Base-by-base conservation (phyloP, 176 grass and related monocot species). In the Avena sativa region DNA sequence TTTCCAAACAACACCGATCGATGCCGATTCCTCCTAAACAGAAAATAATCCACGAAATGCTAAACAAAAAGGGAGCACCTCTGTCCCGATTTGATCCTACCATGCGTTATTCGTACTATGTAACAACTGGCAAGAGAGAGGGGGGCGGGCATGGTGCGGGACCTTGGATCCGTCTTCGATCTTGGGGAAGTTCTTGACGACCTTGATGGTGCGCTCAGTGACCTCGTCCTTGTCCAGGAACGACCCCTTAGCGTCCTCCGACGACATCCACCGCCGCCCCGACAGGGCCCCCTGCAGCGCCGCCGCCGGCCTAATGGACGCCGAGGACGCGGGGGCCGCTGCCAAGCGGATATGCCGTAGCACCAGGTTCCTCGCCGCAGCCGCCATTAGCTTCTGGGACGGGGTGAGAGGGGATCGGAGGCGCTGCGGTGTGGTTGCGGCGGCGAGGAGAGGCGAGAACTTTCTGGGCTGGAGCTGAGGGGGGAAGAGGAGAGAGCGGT, bases 181-280 rank as follows among this genome's bases (percentile, higher is more conserved):
- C 90, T 91, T 91, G 78, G 76, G 71, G 71, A 91, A 91, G 71
- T 85, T 48, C 78, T 43, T 90, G 81, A 93, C 88, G 81, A 90
- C 85, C 80, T 84, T 90, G 77, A 93, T 72, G 88, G 87, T 74
- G 85, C 91, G 88, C 30, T 93, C 91, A 11, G 53, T 56, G 71
- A 93, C 91, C 81, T 93, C 88, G 36, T 64, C 50, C 78, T 90
- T 93, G 85, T 88, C 85, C 7, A 93, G 77, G 88, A 93, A 93
- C 20, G 91, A 87, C 13, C 91, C 91, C 71, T 93, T 90, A 23
- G 78, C 38, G 26, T 93, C 88, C 78, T 88, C 82, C 32, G 86
- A 88, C 25, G 86, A 91, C 86, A 91, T 85, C 86, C 82, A 82
- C 9, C 86, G 86, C 78, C 78, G 90, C 21, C 86, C 82, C 71